These are phyloP conservation scores for Fusarium musae DNA, from an alignment of 2,329 filamentous ascomycete species.

Conservation along the genomic window DNA sequence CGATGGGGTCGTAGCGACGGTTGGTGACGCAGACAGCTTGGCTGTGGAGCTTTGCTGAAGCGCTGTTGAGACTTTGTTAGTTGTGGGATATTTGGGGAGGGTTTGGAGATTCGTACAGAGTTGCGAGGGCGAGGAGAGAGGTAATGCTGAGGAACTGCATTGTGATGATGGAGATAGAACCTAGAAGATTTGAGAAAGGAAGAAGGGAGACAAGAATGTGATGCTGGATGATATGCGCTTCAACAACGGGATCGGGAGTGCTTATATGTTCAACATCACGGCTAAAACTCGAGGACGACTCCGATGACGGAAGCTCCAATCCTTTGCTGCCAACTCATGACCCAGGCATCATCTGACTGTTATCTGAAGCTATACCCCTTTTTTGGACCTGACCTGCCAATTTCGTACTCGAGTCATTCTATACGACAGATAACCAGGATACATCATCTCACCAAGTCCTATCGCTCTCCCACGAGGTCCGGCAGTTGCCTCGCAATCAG, in stretches of 20 bases:
- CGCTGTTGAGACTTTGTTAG: neutral
- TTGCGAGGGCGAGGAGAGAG: neutral
- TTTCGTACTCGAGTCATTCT: neutral
- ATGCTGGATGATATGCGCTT: rapidly evolving
- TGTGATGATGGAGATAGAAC: no score
- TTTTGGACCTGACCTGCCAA: rapidly evolving
- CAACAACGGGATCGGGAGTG: rapidly evolving
- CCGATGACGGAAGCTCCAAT: neutral
- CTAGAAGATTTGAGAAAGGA: neutral
- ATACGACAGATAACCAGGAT: neutral
- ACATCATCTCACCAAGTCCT: neutral
- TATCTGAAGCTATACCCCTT: neutral
- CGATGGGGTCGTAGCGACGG: neutral
- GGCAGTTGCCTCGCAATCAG: neutral
- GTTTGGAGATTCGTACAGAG: neutral
- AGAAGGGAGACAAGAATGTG: rapidly evolving
- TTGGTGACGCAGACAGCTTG: conserved; percentile 19
- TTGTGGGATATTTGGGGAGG: neutral
- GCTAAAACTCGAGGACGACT: rapidly evolving
- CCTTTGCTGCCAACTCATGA: rapidly evolving
- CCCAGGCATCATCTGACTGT: rapidly evolving
- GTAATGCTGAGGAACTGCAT: neutral
- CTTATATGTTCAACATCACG: neutral
- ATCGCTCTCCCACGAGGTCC: neutral
- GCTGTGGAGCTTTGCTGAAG: conserved; percentile 8